These are phyloP conservation scores for Hordeum vulgare DNA, from an alignment of 176 grass and related monocot species.

Conservation along the genomic window DNA sequence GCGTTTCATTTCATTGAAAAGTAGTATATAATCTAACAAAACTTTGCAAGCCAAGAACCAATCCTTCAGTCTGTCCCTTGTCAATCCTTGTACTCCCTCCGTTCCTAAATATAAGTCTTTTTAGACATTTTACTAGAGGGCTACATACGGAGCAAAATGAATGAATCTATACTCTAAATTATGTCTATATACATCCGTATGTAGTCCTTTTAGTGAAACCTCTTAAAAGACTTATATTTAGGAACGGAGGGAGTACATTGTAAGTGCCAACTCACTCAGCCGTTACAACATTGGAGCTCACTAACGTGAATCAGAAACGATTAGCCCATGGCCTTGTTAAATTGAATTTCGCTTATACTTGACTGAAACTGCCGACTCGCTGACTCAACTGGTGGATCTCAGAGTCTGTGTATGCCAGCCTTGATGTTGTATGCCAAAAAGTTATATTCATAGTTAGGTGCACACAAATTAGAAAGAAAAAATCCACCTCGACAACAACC, in stretches of 20 bases:
- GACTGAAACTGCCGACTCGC: background rate
- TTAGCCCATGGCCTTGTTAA: background rate
- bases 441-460: background rate
- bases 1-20: too few species aligned
- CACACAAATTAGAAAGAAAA: background rate
- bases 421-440: background rate
- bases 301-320: background rate
- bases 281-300: background rate
- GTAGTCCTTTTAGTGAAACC: too few species aligned
- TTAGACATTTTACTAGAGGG: too few species aligned
- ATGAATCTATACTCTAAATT: too few species aligned
- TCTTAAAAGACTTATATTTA: too few species aligned
- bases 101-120: too few species aligned
- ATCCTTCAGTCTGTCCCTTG: background rate
- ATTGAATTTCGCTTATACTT: background rate
- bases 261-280: background rate
- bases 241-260: too few species aligned
- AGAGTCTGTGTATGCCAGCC: background rate
- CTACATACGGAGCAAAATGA: too few species aligned
- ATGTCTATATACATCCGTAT: too few species aligned
- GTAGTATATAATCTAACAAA: background rate
- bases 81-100: background rate
- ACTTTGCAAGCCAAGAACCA: background rate
- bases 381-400: background rate
- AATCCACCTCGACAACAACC: background rate